Evolutionary conservation across 148 eudicot species (phyloP).

Genomic region (Persicaria maculosa): DNA sequence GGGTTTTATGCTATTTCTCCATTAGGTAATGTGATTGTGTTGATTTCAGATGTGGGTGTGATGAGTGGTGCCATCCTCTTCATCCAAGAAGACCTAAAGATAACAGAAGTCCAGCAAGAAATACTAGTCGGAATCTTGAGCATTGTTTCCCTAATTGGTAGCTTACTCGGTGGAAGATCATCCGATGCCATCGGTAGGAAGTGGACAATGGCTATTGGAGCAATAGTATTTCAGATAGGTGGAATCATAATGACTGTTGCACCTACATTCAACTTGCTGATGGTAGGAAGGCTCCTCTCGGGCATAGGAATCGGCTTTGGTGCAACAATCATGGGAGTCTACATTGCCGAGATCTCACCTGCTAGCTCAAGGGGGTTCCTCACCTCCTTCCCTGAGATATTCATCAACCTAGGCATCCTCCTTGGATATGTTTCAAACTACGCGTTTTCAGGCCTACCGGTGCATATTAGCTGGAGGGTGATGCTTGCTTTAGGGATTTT

Average conservation of each 20-base stretch:
- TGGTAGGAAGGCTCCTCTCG: constrained; percentile 65
- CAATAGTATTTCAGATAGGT: constrained; percentile 62
- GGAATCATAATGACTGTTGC: constrained; percentile 78
- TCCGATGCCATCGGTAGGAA: constrained; percentile 85
- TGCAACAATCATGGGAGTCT: constrained; percentile 78
- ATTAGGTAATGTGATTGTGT: neutral
- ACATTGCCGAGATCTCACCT: constrained; percentile 85
- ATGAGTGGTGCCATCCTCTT: constrained; percentile 90
- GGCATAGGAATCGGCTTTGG: constrained; percentile 88
- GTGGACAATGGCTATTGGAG: constrained; percentile 93
- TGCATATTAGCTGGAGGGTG: constrained; percentile 65
- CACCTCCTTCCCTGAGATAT: constrained; percentile 89
- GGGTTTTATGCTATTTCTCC: neutral
- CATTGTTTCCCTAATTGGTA: constrained; percentile 70
- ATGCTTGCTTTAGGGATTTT: constrained; percentile 87
- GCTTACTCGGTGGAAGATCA: constrained; percentile 76
- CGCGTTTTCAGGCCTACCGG: constrained; percentile 57
- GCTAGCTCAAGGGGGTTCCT: constrained; percentile 65
- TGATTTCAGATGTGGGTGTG: constrained; percentile 64
- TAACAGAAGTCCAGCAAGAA: constrained; percentile 72
- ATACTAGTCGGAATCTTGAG: constrained; percentile 74
- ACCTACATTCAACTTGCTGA: constrained; percentile 43
- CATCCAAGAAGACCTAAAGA: constrained; percentile 60
- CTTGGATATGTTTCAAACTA: constrained; percentile 83
- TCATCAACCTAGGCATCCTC: constrained; percentile 72